phyloP scores from a whole-genome alignment of 2,329 filamentous ascomycete species.

The Lecanoromycetidae sp. region DNA sequence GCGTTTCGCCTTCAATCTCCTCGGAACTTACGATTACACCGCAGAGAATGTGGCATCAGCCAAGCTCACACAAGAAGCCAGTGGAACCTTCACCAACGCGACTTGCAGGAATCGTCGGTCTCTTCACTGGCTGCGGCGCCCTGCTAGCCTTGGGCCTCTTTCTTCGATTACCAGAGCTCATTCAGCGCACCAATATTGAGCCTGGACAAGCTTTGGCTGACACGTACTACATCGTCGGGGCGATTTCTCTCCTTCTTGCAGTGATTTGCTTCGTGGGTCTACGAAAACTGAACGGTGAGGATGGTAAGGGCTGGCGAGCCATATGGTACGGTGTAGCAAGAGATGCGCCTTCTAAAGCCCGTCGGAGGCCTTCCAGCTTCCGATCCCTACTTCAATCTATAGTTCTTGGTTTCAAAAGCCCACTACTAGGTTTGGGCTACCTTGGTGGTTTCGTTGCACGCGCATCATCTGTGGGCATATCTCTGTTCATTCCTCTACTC shows the following conservation, averaged over 20 bases:
- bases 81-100: slow-evolving; percentile 40
- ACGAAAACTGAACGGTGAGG: slow-evolving; percentile 54
- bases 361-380: slow-evolving; percentile 32
- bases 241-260: slow-evolving; percentile 59
- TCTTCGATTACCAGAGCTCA: slow-evolving; percentile 72
- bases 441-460: slow-evolving; percentile 89
- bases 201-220: slow-evolving; percentile 63
- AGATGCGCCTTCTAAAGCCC: not conserved
- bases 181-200: slow-evolving; percentile 60
- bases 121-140: slow-evolving; percentile 87
- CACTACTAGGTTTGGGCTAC: slow-evolving; percentile 74
- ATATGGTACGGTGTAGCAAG: not conserved
- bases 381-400: slow-evolving; percentile 52
- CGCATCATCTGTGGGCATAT: slow-evolving; percentile 88
- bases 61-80: not conserved
- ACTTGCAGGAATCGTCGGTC: slow-evolving; percentile 78
- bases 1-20: slow-evolving; percentile 40
- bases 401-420: slow-evolving; percentile 59
- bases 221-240: slow-evolving; percentile 78
- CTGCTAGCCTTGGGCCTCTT: slow-evolving; percentile 72
- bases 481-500: slow-evolving; percentile 84
- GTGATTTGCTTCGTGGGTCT: slow-evolving; percentile 69
- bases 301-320: slow-evolving; percentile 53
- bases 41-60: slow-evolving; percentile 28
- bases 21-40: slow-evolving; percentile 50